Conservation (phyloP, 2,329 filamentous ascomycete genomes). For the Penicillium corylophilum region DNA sequence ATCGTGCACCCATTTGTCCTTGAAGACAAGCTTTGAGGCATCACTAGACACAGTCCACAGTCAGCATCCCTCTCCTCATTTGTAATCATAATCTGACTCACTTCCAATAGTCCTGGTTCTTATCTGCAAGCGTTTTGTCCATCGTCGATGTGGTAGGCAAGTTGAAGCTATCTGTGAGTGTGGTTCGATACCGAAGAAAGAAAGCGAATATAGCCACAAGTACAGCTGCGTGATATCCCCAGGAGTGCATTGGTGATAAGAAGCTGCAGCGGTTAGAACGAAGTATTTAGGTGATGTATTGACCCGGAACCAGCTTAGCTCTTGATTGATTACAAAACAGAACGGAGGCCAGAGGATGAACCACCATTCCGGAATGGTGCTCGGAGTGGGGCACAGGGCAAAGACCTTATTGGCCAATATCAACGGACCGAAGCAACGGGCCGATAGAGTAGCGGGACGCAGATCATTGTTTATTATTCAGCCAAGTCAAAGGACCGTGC, state of each 20-base stretch:
- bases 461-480: no score
- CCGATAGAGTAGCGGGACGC: no score
- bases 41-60: background rate
- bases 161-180: background rate
- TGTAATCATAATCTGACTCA: background rate
- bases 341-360: background rate
- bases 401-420: no score
- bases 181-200: background rate
- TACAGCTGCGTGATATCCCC: background rate
- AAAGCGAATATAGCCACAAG: background rate
- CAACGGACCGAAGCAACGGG: no score
- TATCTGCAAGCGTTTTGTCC: background rate
- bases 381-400: no score
- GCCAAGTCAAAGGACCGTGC: no score
- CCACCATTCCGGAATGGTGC: background rate
- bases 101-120: slow-evolving; percentile 1
- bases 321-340: background rate
- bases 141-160: background rate
- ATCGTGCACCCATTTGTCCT: background rate
- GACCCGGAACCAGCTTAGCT: background rate
- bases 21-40: background rate
- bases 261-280: background rate
- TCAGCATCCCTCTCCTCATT: background rate
- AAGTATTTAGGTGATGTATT: background rate
- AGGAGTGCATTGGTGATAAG: background rate